Conservation (phyloP, 2,329 filamentous ascomycete species). For the Colletotrichum salicis region DNA sequence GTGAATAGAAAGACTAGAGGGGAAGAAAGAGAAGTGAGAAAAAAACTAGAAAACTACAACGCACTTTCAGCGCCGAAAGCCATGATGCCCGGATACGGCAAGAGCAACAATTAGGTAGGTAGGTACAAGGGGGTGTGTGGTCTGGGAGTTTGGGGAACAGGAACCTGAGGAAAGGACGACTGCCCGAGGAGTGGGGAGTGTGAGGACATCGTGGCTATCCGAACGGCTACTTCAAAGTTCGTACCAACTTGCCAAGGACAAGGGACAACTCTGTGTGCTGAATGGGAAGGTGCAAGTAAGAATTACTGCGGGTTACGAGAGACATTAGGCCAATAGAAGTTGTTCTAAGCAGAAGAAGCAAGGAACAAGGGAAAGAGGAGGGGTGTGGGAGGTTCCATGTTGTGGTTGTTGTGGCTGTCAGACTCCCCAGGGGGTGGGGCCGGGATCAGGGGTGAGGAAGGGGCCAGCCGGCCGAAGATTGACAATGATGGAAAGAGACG, state of each 20-base stretch:
- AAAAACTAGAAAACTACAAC: neutral
- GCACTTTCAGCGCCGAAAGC: slow-evolving; percentile 13
- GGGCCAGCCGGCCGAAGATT: neutral
- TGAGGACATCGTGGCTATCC: slow-evolving; percentile 20
- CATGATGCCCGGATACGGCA: slow-evolving; percentile 29
- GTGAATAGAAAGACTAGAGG: neutral
- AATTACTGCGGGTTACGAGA: slow-evolving; percentile 7
- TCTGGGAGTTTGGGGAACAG: neutral
- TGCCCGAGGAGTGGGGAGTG: neutral
- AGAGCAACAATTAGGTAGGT: neutral
- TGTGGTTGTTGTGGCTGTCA: too few species aligned
- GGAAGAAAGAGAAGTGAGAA: neutral
- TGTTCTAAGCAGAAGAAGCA: neutral
- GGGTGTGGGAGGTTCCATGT: neutral
- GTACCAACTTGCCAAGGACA: slow-evolving; percentile 14
- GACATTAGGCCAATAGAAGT: neutral
- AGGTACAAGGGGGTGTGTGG: neutral
- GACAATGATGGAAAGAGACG: slow-evolving; percentile 6
- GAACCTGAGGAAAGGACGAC: neutral
- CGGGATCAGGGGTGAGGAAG: slow-evolving; percentile 9
- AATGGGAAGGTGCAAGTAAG: slow-evolving; percentile 28
- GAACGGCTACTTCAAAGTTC: too few species aligned
- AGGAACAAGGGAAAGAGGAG: slow-evolving; percentile 4
- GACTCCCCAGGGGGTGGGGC: neutral
- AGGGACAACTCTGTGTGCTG: slow-evolving; percentile 9